These are phyloP conservation scores for Tremellales sp. DNA, from an alignment of 1,284 basidiomycete genomes.

Conservation along the genomic window DNA sequence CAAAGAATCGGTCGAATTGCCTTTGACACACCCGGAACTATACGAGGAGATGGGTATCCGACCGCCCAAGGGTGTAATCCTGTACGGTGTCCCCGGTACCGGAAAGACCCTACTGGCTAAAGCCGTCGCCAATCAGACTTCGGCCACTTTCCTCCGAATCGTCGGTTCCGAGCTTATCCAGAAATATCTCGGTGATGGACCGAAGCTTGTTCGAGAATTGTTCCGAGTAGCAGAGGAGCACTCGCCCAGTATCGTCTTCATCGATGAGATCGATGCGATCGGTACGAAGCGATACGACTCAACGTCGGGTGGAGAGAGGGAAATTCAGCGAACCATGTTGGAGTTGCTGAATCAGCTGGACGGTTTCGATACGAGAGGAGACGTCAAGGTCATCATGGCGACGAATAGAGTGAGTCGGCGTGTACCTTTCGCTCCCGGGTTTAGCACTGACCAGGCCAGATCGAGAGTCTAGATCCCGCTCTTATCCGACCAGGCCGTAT, in stretches of 20 bases:
- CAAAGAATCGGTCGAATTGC: constrained; percentile 98
- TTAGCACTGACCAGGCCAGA: no score
- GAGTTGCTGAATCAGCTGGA: constrained; percentile 97
- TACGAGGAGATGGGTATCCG: constrained; percentile 99
- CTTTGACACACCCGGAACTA: constrained; percentile 94
- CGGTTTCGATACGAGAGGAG: constrained; percentile 97
- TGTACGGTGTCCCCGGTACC: constrained; percentile 97
- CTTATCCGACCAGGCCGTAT: constrained; percentile 97
- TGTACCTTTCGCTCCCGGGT: no score
- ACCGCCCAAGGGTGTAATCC: constrained; percentile 97
- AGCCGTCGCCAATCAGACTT: constrained; percentile 98
- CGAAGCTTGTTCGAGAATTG: constrained; percentile 93
- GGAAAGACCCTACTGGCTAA: constrained; percentile 98
- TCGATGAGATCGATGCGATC: constrained; percentile 98
- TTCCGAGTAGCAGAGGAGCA: constrained; percentile 98
- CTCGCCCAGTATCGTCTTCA: constrained; percentile 97
- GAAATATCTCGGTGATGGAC: constrained; percentile 99
- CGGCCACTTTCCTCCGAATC: constrained; percentile 95
- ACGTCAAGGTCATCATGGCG: constrained; percentile 80
- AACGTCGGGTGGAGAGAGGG: constrained; percentile 94
- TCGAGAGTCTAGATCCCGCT: constrained; percentile 92
- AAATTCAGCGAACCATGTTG: constrained; percentile 99
- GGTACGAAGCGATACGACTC: constrained; percentile 97
- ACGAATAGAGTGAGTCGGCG: constrained; percentile 46
- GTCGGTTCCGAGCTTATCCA: constrained; percentile 98